These are phyloP conservation scores for Falciphora oryzae DNA, from an alignment of 2,329 filamentous ascomycete species.

Conservation along the genomic window DNA sequence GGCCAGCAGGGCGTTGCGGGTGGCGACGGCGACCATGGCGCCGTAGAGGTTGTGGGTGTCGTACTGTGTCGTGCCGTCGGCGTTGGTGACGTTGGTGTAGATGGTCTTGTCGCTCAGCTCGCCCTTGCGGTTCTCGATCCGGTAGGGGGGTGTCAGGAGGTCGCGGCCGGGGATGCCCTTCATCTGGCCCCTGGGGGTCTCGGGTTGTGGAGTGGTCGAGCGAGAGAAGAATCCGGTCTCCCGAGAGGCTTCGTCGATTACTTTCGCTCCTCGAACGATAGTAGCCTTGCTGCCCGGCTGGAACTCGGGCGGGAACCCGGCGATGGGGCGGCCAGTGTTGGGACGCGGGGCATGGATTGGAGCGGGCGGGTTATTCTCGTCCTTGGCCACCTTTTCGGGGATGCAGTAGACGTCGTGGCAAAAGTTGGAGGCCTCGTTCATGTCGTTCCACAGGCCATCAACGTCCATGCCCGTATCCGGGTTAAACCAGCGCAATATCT, in stretches of 20 bases:
- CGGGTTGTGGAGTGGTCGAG: slow-evolving; percentile 17
- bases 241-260: background rate
- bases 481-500: slow-evolving; percentile 31
- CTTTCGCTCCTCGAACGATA: too few species aligned
- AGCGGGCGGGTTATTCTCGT: slow-evolving; percentile 52
- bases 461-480: slow-evolving; percentile 48
- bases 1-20: slow-evolving; percentile 62
- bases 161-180: slow-evolving; percentile 58
- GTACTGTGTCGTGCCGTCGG: slow-evolving; percentile 68
- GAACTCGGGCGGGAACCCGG: slow-evolving; percentile 63
- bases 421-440: slow-evolving; percentile 47
- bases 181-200: slow-evolving; percentile 28
- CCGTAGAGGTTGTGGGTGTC: slow-evolving; percentile 78
- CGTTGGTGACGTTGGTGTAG: slow-evolving; percentile 71
- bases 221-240: slow-evolving; percentile 13
- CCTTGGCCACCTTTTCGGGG: slow-evolving; percentile 33
- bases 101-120: slow-evolving; percentile 69
- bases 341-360: slow-evolving; percentile 59
- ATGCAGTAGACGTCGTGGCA: slow-evolving; percentile 50
- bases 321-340: slow-evolving; percentile 42
- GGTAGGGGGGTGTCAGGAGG: slow-evolving; percentile 69
- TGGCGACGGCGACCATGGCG: slow-evolving; percentile 69
- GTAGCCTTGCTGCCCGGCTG: slow-evolving; percentile 42
- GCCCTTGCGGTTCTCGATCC: slow-evolving; percentile 67
- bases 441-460: slow-evolving; percentile 52